Base-by-base conservation (phyloP, 306 rosid species). In the Fragaria nilgerrensis region DNA sequence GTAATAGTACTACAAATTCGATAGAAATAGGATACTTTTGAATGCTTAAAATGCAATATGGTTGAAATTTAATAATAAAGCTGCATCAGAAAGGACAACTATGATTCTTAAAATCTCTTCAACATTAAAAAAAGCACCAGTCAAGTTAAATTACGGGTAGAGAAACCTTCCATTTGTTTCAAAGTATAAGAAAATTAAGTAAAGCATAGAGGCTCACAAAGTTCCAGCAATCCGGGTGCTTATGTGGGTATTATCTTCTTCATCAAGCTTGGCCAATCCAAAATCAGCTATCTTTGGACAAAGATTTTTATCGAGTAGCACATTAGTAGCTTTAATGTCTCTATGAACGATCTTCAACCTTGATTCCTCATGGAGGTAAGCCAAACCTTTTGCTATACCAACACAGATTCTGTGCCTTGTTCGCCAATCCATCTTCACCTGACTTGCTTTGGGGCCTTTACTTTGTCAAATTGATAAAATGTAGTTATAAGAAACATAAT, bases 291-390 rank as follows among this genome's bases (percentile, higher is more conserved):
- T 91, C 75, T 93, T 93, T 5, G 91, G 87, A 20, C 66, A 84
- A 15, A 91, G 90, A 86, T 89, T 76, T 82, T 85, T 86, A 68
- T 93, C 97, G n/a, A 93, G 85, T 45, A 93, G 69, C 68, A 93
- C 87, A 84, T 92, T 92, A 10, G 91, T 86, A 22, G 92, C 94
- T 81, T 92, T 92, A 29, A 92, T 92, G 74, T 93, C 97, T 75
- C 96, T 79, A 34, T 93, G 97, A 62, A 93, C 90, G 16, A 93
- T 89, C 87, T 89, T 93, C 36, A 93, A 34, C 77, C 89, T 86
- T 5, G 97, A 93, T 25, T 93, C 97, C 74, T 88, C 97, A 75
- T 93, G 96, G 37, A 93, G 97, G 80, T 79, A 89, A 65, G 94
- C 88, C 77, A 93, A 81, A 23, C 96, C 97, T 75, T 63, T 93